A percentile compares a stretch with the other conserved stretches of the same genome.
Evolutionary conservation across 2,329 filamentous ascomycete species (phyloP).

Genomic region (Aspergillus vadensis): DNA sequence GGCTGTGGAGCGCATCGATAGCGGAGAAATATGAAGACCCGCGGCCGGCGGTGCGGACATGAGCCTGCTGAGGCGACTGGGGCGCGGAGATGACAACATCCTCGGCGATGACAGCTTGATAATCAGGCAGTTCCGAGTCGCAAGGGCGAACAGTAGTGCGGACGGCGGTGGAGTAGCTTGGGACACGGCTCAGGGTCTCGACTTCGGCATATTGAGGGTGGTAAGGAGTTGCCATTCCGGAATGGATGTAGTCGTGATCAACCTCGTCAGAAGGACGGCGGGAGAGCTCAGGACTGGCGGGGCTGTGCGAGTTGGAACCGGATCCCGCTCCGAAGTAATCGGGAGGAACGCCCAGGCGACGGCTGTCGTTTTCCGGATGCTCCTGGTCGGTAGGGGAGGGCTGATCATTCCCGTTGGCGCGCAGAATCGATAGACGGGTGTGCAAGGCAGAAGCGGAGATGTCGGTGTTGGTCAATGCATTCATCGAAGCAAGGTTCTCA

Average conservation of each 20-base stretch:
- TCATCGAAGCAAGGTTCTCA: conserved; percentile 72
- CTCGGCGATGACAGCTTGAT: conserved; percentile 56
- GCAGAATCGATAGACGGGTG: conserved; percentile 63
- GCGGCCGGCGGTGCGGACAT: conserved; percentile 41
- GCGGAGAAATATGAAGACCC: conserved; percentile 31
- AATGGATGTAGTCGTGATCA: conserved; percentile 45
- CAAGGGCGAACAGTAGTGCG: conserved; percentile 62
- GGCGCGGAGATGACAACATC: conserved; percentile 30
- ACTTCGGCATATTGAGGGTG: conserved; percentile 57
- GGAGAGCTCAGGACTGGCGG: conserved; percentile 42
- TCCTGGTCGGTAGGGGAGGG: conserved; percentile 29
- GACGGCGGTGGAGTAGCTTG: conserved; percentile 75
- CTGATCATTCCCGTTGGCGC: conserved; percentile 34
- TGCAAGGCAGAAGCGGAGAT: conserved; percentile 68
- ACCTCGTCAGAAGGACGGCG: conserved; percentile 52
- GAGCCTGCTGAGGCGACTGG: conserved; percentile 42
- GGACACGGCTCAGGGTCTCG: conserved; percentile 69
- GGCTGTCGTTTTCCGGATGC: conserved; percentile 23
- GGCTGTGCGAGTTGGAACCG: conserved; percentile 38
- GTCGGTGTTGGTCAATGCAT: conserved; percentile 54
- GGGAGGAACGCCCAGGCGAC: conserved; percentile 29
- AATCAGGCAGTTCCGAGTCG: conserved; percentile 63
- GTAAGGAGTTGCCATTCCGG: conserved; percentile 45
- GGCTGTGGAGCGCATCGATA: conserved; percentile 29
- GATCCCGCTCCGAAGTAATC: conserved; percentile 37